Evolutionary conservation across 1,284 basidiomycete genomes (phyloP).

Genomic region (Boletus nobilissimus): DNA sequence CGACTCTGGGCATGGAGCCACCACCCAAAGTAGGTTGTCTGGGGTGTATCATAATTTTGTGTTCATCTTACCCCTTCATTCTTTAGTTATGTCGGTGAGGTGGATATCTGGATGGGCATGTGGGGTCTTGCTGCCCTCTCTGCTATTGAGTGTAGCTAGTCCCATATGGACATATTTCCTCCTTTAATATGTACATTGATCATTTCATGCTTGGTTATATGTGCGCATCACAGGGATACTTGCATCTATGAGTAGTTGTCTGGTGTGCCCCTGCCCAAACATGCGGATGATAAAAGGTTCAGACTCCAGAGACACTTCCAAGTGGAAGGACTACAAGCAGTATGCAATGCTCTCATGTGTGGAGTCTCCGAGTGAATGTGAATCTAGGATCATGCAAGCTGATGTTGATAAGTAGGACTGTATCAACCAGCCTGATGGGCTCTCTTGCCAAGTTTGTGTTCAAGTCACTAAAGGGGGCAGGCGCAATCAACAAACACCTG

Average conservation of each 20-base stretch:
- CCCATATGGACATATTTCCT: neutral
- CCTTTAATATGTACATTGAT: neutral
- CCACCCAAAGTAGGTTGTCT: neutral
- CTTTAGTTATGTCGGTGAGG: neutral
- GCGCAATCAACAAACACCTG: slow-evolving; percentile 56
- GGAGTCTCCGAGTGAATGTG: too few relatives aligned
- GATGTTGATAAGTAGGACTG: too few relatives aligned
- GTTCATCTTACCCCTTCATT: neutral
- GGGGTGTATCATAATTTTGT: neutral
- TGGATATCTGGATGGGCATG: neutral
- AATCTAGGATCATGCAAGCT: too few relatives aligned
- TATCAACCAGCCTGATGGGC: too few relatives aligned
- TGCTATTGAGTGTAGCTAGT: neutral
- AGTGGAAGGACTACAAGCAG: neutral
- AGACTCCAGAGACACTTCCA: neutral
- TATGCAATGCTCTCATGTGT: neutral
- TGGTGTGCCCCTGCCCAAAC: neutral
- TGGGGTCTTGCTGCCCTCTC: neutral
- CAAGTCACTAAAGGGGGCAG: slow-evolving; percentile 55
- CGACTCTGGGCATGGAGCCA: neutral
- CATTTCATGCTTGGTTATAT: neutral
- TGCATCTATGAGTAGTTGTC: neutral
- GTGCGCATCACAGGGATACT: neutral
- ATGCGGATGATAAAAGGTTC: neutral
- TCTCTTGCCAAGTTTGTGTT: too few relatives aligned